These are phyloP conservation scores for Chalciporus sp. DNA, from an alignment of 1,284 basidiomycete genomes.

Conservation along the genomic window DNA sequence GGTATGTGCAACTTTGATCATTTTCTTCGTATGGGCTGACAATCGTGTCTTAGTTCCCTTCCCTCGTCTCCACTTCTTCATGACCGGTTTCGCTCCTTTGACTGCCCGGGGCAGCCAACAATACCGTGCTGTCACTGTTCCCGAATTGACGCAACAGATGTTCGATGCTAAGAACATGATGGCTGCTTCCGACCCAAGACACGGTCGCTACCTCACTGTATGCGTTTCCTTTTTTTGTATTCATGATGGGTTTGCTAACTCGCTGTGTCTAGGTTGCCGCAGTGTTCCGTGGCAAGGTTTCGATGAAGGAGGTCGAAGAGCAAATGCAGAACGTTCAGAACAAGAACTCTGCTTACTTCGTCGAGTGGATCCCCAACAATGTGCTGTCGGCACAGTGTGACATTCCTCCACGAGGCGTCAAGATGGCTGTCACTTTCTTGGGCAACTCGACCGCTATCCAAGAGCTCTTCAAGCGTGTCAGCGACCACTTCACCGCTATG, in stretches of 20 bases:
- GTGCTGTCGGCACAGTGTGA: constrained; percentile 96
- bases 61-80: constrained; percentile 99
- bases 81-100: constrained; percentile 95
- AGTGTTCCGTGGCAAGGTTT: constrained; percentile 98
- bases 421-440: constrained; percentile 97
- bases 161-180: constrained; percentile 99
- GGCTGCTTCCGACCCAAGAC: constrained; percentile 93
- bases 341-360: constrained; percentile 98
- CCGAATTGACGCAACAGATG: constrained; percentile 97
- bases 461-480: constrained; percentile 97
- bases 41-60: constrained; percentile 70
- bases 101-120: constrained; percentile 92
- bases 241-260: neutral
- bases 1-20: constrained; percentile 49
- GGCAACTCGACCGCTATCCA: constrained; percentile 98
- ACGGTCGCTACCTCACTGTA: constrained; percentile 93
- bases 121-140: constrained; percentile 93
- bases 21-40: neutral
- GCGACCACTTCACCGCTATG: constrained; percentile 98
- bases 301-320: constrained; percentile 99
- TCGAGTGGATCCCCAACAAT: constrained; percentile 99
- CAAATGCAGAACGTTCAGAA: constrained; percentile 96
- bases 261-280: constrained; percentile 73
- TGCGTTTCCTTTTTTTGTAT: constrained; percentile 22
- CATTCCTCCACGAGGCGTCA: constrained; percentile 89